Evolutionary conservation across 1,284 basidiomycete genomes (phyloP), one percentile per base, ranked within the genome.

Genomic region (Schizopora paradoxa): DNA sequence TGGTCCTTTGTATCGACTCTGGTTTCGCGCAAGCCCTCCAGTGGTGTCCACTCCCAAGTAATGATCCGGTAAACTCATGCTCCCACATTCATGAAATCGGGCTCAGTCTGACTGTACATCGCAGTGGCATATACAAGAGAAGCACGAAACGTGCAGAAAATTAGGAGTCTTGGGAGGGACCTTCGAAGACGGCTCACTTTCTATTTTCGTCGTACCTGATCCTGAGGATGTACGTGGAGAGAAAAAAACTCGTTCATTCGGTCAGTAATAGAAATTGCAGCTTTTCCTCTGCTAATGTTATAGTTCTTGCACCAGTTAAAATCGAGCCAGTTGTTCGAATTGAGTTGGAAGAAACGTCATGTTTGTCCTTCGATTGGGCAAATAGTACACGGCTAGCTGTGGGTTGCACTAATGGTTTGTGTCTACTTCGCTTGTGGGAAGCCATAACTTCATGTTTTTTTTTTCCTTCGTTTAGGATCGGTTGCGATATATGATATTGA

Each of bases 31-130:
- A 80, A 53, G 82, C 88, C 42, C 58, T 92, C 13, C 88, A 84
- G 63, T 96, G 92, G 91, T 93, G 91, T 64, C 92, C 91, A 3
- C 60, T 90, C 28, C 90, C 90, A 0, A 76, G 82, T 14, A 77
- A 89, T 56, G 88, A 91, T 56, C 47, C 61, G 39, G 68, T 66
- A 34, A 54, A 63, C 52, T 23, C 16, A 11, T 13, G 18, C 25
- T 36, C n/a, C 26, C 6, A 32, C 29, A 22, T 6, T 16, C 32
- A 64, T 69, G 21, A 27, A 29, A 37, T 23, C 49, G 51, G 41
- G 41, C 52, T 52, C n/a, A 34, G 29, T 43, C n/a, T 39, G 21
- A 6, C 38, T 19, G 13, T 13, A 32, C 40, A 11, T 13, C 6
- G 13, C 26, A 49, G 48, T 49, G 48, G 48, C 16, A 8, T 10